phyloP scores from a whole-genome alignment of 1,284 basidiomycete species.

The Mycena sp. region DNA sequence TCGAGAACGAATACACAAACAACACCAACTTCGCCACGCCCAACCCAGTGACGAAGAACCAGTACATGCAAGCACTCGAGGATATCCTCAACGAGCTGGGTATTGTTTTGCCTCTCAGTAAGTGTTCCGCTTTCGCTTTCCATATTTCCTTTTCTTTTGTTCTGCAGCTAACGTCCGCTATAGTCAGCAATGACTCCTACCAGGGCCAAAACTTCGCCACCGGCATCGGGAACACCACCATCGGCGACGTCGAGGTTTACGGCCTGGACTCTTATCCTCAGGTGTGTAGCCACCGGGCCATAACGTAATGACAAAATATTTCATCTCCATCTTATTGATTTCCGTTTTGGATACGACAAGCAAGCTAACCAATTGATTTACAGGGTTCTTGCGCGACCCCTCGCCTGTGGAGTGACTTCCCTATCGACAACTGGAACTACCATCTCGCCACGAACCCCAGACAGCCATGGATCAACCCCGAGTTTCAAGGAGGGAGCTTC shows the following conservation, averaged over 20 bases:
- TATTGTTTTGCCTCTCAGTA: constrained; percentile 29
- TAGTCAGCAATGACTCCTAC: constrained; percentile 29
- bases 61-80: constrained; percentile 30
- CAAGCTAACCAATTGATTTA: not conserved
- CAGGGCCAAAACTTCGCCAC: constrained; percentile 29
- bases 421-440: constrained; percentile 27
- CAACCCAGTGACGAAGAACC: constrained; percentile 29
- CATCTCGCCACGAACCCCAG: constrained; percentile 27
- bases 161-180: not conserved
- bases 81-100: constrained; percentile 27
- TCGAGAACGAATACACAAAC: constrained; percentile 25
- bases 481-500: constrained; percentile 27
- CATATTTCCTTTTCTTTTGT: constrained; percentile 1
- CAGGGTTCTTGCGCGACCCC: constrained; percentile 29
- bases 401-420: constrained; percentile 22
- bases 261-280: constrained; percentile 27
- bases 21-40: constrained; percentile 27
- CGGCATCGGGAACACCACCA: constrained; percentile 13
- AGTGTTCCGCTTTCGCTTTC: constrained; percentile 6
- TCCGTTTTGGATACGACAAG: not conserved
- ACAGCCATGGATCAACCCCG: constrained; percentile 25
- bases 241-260: constrained; percentile 27
- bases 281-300: not conserved
- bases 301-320: not conserved
- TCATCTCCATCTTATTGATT: not conserved